Evolutionary conservation across 495 filamentous ascomycete species (phyloP).

Genomic region (Lindgomyces ingoldianus): DNA sequence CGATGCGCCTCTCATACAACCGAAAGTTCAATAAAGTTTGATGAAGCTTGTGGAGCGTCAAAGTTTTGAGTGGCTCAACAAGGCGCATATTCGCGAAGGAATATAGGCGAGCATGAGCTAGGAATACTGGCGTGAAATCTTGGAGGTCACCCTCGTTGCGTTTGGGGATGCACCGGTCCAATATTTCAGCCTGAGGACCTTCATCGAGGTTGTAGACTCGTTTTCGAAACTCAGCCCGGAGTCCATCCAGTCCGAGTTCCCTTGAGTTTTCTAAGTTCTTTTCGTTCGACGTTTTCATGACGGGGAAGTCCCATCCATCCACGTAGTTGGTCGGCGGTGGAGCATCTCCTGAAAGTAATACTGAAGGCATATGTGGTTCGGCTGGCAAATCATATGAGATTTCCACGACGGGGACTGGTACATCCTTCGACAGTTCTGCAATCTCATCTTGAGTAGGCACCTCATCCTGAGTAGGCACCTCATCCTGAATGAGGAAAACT

Average conservation of each 20-base stretch:
- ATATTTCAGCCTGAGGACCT: neutral
- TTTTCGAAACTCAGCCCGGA: neutral
- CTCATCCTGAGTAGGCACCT: neutral
- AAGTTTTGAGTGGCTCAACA: conserved; percentile 32
- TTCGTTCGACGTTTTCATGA: too few species aligned
- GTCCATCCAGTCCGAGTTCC: too few species aligned
- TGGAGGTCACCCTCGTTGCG: conserved; percentile 17
- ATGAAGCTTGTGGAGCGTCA: conserved; percentile 41
- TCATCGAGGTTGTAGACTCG: neutral
- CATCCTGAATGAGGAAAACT: neutral
- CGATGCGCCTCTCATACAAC: conserved; percentile 20
- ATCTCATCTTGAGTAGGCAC: neutral
- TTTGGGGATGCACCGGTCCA: neutral
- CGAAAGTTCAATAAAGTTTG: conserved; percentile 36
- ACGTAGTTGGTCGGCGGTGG: too few species aligned
- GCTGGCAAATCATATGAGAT: too few species aligned
- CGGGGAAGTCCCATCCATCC: too few species aligned
- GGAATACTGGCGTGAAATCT: conserved; percentile 36
- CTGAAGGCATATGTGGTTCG: too few species aligned
- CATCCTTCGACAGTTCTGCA: neutral
- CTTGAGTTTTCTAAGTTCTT: too few species aligned
- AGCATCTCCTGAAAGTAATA: too few species aligned
- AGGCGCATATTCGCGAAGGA: conserved; percentile 26
- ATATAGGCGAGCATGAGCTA: conserved; percentile 41
- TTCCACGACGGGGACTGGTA: too few species aligned